phyloP scores from a whole-genome alignment of 805 yeast genomes.

The Wickerhamiella occidentalis region DNA sequence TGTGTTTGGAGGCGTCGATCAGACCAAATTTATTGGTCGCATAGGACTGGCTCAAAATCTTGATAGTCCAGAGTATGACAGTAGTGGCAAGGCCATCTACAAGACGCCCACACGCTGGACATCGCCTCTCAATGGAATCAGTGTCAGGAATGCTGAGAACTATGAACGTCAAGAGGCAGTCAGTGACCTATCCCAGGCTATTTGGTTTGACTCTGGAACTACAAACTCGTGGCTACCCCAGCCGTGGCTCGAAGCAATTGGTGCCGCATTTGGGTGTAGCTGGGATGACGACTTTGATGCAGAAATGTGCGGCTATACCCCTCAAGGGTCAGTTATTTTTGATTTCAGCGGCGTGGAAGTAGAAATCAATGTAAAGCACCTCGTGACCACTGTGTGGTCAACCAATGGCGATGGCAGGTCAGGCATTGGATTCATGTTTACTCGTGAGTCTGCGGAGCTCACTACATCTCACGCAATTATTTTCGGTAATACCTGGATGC shows the following conservation, averaged over 20 bases:
- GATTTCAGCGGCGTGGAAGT: background rate
- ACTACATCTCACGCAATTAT: background rate
- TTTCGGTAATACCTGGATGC: background rate
- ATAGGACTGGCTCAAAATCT: slow-evolving; percentile 25
- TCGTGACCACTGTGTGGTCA: background rate
- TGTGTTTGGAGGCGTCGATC: slow-evolving; percentile 35
- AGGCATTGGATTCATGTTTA: background rate
- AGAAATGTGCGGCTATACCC: background rate
- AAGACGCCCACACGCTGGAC: background rate
- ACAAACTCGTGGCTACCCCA: background rate
- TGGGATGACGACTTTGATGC: background rate
- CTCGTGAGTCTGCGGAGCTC: background rate
- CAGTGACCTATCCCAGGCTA: background rate
- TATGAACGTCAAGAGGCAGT: background rate
- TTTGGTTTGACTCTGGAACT: background rate
- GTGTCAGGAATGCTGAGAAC: background rate
- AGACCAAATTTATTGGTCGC: slow-evolving; percentile 31
- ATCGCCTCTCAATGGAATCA: background rate
- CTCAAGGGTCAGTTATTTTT: background rate
- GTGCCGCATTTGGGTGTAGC: background rate
- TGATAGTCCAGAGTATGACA: background rate
- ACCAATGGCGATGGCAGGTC: background rate
- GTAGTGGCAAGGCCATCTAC: slow-evolving; percentile 1
- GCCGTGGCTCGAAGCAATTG: background rate
- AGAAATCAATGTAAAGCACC: background rate